Evolutionary conservation across 805 yeast genomes (phyloP).

Genomic region (Nakazawaea siamensis): DNA sequence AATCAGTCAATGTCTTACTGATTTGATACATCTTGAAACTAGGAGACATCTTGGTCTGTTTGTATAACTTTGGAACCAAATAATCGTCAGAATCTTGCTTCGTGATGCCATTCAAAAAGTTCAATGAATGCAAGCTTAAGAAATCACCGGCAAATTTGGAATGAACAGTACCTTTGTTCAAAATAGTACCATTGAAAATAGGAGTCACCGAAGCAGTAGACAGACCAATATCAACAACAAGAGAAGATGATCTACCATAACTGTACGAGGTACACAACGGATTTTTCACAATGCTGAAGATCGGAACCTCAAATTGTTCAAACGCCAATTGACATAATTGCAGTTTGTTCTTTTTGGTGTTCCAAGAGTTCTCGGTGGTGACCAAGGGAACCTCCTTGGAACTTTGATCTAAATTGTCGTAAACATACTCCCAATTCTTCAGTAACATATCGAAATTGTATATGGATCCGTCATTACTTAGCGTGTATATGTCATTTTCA

Average conservation of each 20-base stretch:
- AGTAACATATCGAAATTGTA: constrained; percentile 69
- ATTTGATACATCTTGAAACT: constrained; percentile 33
- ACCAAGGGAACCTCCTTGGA: constrained; percentile 60
- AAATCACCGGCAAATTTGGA: constrained; percentile 83
- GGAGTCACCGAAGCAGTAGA: constrained; percentile 68
- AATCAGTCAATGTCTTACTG: constrained; percentile 35
- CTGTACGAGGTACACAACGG: constrained; percentile 76
- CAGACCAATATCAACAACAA: constrained; percentile 77
- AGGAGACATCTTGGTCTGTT: constrained; percentile 19
- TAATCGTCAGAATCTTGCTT: constrained; percentile 23
- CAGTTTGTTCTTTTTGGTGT: constrained; percentile 45
- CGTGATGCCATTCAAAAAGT: constrained; percentile 32
- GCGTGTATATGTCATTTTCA: constrained; percentile 43
- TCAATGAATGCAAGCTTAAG: constrained; percentile 53
- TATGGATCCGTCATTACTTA: constrained; percentile 54
- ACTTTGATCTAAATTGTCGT: constrained; percentile 40
- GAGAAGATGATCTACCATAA: constrained; percentile 68
- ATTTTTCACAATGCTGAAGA: constrained; percentile 64
- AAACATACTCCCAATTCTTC: constrained; percentile 61
- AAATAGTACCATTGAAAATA: constrained; percentile 64
- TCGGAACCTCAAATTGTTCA: constrained; percentile 66
- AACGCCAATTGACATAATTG: constrained; percentile 66
- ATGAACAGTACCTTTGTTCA: constrained; percentile 55
- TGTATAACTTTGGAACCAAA: constrained; percentile 24
- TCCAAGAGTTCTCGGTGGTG: constrained; percentile 57